Conservation (phyloP, 768 basidiomycete genomes). For the Tulasnella sp. region DNA sequence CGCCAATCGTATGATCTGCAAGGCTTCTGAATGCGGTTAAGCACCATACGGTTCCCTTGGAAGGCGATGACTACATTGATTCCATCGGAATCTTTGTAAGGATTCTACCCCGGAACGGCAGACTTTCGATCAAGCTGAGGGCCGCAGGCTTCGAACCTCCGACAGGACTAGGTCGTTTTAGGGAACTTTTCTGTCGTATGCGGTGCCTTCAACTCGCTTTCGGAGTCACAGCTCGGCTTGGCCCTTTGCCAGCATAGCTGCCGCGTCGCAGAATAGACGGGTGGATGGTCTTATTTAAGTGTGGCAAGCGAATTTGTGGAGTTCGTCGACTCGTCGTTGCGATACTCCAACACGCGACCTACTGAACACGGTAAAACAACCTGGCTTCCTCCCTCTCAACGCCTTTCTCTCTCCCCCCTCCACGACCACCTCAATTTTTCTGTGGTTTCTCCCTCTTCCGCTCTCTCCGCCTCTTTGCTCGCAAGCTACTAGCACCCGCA, state of each 20-base stretch:
- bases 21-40: not conserved
- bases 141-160: not conserved
- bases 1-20: not conserved
- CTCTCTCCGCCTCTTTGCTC: slow-evolving; percentile 18
- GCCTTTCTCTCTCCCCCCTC: slow-evolving; percentile 7
- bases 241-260: not conserved
- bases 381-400: slow-evolving; percentile 9
- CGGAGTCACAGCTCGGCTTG: not conserved
- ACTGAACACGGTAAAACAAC: slow-evolving; percentile 1
- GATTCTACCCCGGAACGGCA: not conserved
- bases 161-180: not conserved
- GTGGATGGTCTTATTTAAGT: not conserved
- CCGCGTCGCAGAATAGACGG: not conserved
- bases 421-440: not conserved
- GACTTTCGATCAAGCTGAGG: not conserved
- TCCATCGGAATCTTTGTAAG: slow-evolving; percentile 3
- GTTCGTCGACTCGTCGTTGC: not conserved
- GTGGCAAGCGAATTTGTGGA: not conserved
- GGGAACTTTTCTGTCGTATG: not conserved
- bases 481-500: not conserved
- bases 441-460: not conserved
- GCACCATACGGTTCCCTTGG: not conserved
- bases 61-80: not conserved
- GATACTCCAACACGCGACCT: slow-evolving; percentile 7
- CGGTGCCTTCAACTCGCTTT: not conserved